Conservation (phyloP, 1,139 yeast genomes). For the Petasospora rhodanensis region DNA sequence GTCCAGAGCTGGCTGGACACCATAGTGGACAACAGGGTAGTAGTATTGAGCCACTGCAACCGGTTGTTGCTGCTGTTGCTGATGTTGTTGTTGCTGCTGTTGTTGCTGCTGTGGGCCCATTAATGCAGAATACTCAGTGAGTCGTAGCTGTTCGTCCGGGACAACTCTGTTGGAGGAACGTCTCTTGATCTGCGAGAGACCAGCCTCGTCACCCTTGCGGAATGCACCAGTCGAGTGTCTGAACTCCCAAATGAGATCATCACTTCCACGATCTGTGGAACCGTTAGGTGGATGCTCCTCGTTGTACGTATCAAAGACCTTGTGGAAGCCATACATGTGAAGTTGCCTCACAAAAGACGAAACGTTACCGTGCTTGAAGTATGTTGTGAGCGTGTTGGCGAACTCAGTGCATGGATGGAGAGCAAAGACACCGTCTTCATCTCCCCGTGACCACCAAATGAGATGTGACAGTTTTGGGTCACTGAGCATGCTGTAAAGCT, state of each 20-base stretch:
- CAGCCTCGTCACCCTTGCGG: conserved; percentile 67
- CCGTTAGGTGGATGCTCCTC: conserved; percentile 11
- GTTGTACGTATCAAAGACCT: conserved; percentile 38
- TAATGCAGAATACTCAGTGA: conserved; percentile 7
- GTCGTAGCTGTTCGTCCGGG: conserved; percentile 25
- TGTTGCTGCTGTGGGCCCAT: conserved; percentile 1
- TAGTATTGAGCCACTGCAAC: conserved; percentile 2
- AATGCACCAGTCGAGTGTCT: conserved; percentile 79
- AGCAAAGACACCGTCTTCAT: conserved; percentile 55
- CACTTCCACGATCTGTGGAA: conserved; percentile 14
- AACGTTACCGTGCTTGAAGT: conserved; percentile 75
- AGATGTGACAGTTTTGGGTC: conserved; percentile 47
- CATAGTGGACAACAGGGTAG: conserved; percentile 2
- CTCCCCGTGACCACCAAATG: conserved; percentile 78
- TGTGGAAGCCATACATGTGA: conserved; percentile 78
- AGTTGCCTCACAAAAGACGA: conserved; percentile 69
- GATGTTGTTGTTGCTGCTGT: no score
- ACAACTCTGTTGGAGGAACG: conserved; percentile 33
- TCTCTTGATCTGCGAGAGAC: conserved; percentile 63
- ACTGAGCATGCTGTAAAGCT: conserved; percentile 53
- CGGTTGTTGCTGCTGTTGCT: background rate
- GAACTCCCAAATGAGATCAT: conserved; percentile 68
- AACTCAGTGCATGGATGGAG: conserved; percentile 65
- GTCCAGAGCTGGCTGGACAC: background rate
- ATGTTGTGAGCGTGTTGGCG: conserved; percentile 55